Evolutionary conservation across 768 basidiomycete genomes (phyloP), one percentile per base, ranked within the genome.

Genomic region (Tubosaeta sp.): DNA sequence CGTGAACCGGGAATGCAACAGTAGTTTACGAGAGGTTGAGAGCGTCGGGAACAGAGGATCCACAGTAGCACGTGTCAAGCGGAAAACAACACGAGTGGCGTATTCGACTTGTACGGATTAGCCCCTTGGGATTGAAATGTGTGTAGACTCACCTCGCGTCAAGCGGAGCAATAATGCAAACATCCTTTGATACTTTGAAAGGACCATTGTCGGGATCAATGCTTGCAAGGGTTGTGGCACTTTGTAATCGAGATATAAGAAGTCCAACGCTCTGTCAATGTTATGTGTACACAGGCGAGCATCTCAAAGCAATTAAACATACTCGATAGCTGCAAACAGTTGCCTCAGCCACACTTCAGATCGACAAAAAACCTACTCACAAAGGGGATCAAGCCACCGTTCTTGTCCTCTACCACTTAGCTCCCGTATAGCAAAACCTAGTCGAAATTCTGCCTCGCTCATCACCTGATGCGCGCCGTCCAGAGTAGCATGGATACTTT

Each of bases 231-330:
- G 81, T n/a, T 76, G 76, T 2, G 91, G 90, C n/a, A 90, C 85
- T 60, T 87, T 87, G 67, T 95, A 95, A 57, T 92, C 84, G 74
- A 95, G 84, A 63, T 90, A 91, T 13, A 95, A 71, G 64, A 95
- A 95, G 65, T 95, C 93, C 39, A 95, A 66, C 7, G 93, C 91
- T 65, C 89, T 91, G 57, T 5, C 43, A 42, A 16, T 91, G 57
- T 6, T 45, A 42, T 16, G 56, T 27, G 43, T 64, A 32, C n/a
- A 49, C 16, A 26, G 13, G 42, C 1, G 31, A 26, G 1, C 4
- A 2, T 17, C 16, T 50, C 41, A 44, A 46, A 43, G 43, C 55
- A 17, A 56, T 45, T 17, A 12, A 26, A 55, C 50, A 27, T 34
- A 52, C 64, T 65, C 64, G 19, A 65, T 65, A 17, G 56, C 64